Conservation (phyloP, 768 basidiomycete genomes). For the Coprinopsis strossmayeri region DNA sequence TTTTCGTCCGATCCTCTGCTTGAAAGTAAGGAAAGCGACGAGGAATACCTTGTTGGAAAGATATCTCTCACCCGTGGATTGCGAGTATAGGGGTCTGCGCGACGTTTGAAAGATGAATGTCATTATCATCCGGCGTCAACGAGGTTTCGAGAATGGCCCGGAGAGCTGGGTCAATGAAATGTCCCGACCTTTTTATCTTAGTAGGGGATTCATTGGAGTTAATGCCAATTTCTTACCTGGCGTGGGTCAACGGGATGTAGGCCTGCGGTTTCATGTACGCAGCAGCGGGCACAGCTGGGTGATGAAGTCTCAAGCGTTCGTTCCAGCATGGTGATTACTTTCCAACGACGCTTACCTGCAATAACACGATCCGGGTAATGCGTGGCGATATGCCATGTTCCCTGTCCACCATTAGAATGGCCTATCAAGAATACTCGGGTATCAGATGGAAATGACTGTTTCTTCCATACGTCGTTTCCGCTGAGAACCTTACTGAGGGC, state of each 20-base stretch:
- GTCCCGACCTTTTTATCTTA: slow-evolving; percentile 42
- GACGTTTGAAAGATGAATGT: slow-evolving; percentile 77
- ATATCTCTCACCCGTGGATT: slow-evolving; percentile 63
- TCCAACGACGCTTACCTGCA: slow-evolving; percentile 35
- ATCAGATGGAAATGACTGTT: slow-evolving; percentile 30
- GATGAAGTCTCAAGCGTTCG: background rate
- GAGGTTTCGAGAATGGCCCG: slow-evolving; percentile 68
- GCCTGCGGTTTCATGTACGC: slow-evolving; percentile 85
- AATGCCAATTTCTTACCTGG: slow-evolving; percentile 32
- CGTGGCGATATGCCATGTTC: slow-evolving; percentile 73
- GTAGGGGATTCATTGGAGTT: background rate
- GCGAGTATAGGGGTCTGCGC: slow-evolving; percentile 63
- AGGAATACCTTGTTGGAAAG: background rate
- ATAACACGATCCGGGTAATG: slow-evolving; percentile 72
- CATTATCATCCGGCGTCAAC: slow-evolving; percentile 81
- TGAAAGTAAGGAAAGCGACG: background rate
- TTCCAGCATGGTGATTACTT: background rate
- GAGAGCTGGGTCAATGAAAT: slow-evolving; percentile 72
- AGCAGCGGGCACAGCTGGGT: slow-evolving; percentile 65
- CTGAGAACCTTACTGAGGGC: slow-evolving; percentile 46
- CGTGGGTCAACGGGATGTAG: slow-evolving; percentile 70
- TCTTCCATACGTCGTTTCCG: slow-evolving; percentile 27
- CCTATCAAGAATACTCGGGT: slow-evolving; percentile 66
- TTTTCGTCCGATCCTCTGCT: slow-evolving; percentile 73
- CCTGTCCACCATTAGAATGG: slow-evolving; percentile 93